These are phyloP conservation scores for Peziza echinospora DNA, from an alignment of 495 filamentous ascomycete species.

Conservation along the genomic window DNA sequence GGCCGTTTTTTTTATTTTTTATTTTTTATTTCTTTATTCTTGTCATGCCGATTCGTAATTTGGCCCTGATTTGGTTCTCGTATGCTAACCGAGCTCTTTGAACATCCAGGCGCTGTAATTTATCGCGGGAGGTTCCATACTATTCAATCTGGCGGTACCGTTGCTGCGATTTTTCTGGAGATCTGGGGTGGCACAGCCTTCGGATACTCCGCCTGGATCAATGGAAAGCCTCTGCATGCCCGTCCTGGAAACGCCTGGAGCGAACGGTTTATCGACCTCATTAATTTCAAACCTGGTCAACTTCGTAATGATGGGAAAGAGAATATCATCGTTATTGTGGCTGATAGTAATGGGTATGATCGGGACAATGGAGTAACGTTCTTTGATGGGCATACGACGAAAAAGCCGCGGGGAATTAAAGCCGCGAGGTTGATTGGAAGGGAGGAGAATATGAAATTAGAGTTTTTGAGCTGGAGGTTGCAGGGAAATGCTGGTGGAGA, in stretches of 20 bases:
- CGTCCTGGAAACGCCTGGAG: slow-evolving; percentile 17
- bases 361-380: slow-evolving; percentile 26
- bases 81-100: not conserved
- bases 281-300: slow-evolving; percentile 29
- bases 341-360: slow-evolving; percentile 50
- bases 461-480: slow-evolving; percentile 48
- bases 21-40: no score
- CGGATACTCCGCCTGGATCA: slow-evolving; percentile 28
- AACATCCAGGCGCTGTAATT: not conserved
- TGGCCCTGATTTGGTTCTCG: slow-evolving; percentile 20
- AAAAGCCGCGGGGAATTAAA: slow-evolving; percentile 45
- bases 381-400: slow-evolving; percentile 22
- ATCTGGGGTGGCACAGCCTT: slow-evolving; percentile 21
- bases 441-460: slow-evolving; percentile 10
- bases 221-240: slow-evolving; percentile 26
- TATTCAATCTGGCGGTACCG: slow-evolving; percentile 18
- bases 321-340: slow-evolving; percentile 42
- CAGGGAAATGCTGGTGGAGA: slow-evolving; percentile 61
- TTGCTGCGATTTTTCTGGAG: slow-evolving; percentile 7
- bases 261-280: slow-evolving; percentile 16
- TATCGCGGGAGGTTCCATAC: slow-evolving; percentile 48
- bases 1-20: no score
- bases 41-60: no score
- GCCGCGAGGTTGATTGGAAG: slow-evolving; percentile 30
- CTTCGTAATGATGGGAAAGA: slow-evolving; percentile 24